A percentile compares a stretch with the other conserved stretches of the same genome.
These are phyloP conservation scores for Allantophomopsis cytisporea DNA, from an alignment of 2,329 filamentous ascomycete species.

Conservation along the genomic window DNA sequence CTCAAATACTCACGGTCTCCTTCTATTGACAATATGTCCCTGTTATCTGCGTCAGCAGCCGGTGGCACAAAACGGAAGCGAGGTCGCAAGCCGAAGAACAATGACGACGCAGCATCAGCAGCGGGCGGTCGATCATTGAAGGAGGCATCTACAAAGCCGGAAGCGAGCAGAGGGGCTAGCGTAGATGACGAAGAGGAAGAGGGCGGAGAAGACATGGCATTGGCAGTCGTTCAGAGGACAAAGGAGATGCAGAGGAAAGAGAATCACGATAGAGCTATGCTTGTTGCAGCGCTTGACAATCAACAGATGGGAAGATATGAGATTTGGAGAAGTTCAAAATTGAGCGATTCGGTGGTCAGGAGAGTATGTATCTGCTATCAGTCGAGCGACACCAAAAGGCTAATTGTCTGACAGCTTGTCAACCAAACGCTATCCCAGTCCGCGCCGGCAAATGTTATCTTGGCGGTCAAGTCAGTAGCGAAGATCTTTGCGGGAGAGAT, in stretches of 20 bases:
- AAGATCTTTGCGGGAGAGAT: slow-evolving; percentile 45
- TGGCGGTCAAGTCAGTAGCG: slow-evolving; percentile 34
- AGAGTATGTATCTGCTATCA: slow-evolving; percentile 30
- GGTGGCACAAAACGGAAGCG: slow-evolving; percentile 40
- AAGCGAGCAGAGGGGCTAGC: slow-evolving; percentile 29
- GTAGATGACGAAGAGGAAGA: slow-evolving; percentile 37
- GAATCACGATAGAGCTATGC: slow-evolving; percentile 39
- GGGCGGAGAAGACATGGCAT: slow-evolving; percentile 30
- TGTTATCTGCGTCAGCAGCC: slow-evolving; percentile 47
- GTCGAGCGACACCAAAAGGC: background rate
- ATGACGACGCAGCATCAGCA: slow-evolving; percentile 34
- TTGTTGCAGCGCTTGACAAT: slow-evolving; percentile 50
- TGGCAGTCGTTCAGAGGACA: slow-evolving; percentile 44
- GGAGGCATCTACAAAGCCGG: slow-evolving; percentile 26
- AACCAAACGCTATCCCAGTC: slow-evolving; percentile 74
- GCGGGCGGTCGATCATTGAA: slow-evolving; percentile 28
- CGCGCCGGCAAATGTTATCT: slow-evolving; percentile 56
- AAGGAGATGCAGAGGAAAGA: slow-evolving; percentile 56
- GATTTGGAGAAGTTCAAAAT: slow-evolving; percentile 53
- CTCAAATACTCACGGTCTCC: slow-evolving; percentile 44
- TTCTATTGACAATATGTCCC: slow-evolving; percentile 44
- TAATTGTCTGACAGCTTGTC: slow-evolving; percentile 30
- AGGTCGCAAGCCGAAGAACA: slow-evolving; percentile 44
- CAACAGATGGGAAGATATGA: slow-evolving; percentile 59
- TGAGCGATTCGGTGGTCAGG: slow-evolving; percentile 56